Conservation (phyloP, 148 eudicot genomes). For the Camellia granthamiana region DNA sequence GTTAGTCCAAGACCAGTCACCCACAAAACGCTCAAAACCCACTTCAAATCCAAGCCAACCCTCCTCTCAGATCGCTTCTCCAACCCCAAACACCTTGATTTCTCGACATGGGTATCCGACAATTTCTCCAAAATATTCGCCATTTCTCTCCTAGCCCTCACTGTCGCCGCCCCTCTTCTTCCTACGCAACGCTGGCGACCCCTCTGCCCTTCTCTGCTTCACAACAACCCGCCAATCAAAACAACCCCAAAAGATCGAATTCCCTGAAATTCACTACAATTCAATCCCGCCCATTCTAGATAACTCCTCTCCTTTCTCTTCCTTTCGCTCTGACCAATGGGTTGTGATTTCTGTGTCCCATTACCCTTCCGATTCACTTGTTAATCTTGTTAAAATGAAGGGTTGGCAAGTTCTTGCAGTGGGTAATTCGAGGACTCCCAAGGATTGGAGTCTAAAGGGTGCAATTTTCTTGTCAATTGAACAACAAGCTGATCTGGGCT, state of each 20-base stretch:
- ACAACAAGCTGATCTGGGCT: conserved; percentile 32
- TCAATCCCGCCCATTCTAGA: conserved; percentile 27
- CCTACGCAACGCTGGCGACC: conserved; percentile 25
- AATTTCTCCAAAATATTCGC: conserved; percentile 24
- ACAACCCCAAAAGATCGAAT: conserved; percentile 4
- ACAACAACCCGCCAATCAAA: conserved; percentile 12
- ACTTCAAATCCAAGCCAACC: conserved; percentile 9
- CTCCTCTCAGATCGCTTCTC: conserved; percentile 20
- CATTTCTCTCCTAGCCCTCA: conserved; percentile 18
- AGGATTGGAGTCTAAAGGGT: conserved; percentile 39
- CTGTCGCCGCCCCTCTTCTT: conserved; percentile 35
- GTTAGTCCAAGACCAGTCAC: conserved; percentile 29
- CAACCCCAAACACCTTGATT: conserved; percentile 20
- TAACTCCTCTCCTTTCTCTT: conserved; percentile 19
- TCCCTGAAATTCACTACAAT: conserved; percentile 27
- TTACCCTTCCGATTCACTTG: conserved; percentile 28
- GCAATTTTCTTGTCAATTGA: conserved; percentile 32
- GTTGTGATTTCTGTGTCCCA: conserved; percentile 28
- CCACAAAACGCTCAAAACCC: conserved; percentile 19
- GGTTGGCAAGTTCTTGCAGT: conserved; percentile 40
- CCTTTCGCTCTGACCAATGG: conserved; percentile 31
- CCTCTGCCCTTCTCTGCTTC: conserved; percentile 30
- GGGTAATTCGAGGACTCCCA: conserved; percentile 29
- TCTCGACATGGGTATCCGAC: conserved; percentile 23
- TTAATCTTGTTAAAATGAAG: conserved; percentile 17